Evolutionary conservation across 148 eudicot genomes (phyloP).

Genomic region (Cornus controversa): DNA sequence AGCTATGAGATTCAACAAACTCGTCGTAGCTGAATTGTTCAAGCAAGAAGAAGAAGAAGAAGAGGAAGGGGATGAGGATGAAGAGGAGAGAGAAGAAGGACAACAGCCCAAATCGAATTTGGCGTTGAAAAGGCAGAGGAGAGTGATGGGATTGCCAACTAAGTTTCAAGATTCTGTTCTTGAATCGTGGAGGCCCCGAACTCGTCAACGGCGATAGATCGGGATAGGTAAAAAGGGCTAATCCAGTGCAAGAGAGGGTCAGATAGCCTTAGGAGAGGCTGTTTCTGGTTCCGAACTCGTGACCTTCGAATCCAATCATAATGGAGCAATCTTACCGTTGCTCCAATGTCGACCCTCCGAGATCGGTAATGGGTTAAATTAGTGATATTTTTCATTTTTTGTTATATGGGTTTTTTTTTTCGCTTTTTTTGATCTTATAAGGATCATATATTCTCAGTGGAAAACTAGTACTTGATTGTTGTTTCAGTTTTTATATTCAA

Average conservation of each 20-base stretch:
- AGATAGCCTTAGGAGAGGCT: too few relatives aligned
- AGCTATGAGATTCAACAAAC: slow-evolving; percentile 30
- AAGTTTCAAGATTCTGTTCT: slow-evolving; percentile 31
- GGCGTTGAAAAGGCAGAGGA: slow-evolving; percentile 20
- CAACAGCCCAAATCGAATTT: neutral
- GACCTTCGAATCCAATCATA: too few relatives aligned
- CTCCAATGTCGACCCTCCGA: too few relatives aligned
- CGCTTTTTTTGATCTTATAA: neutral
- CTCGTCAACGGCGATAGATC: slow-evolving; percentile 8
- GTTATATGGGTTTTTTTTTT: neutral
- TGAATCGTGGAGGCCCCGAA: slow-evolving; percentile 25
- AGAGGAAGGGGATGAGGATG: slow-evolving; percentile 12
- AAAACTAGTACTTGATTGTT: neutral
- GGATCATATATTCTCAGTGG: neutral
- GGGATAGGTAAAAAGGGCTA: neutral
- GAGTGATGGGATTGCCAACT: slow-evolving; percentile 23
- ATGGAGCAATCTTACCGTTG: too few relatives aligned
- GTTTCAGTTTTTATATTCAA: neutral
- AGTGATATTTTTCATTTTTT: neutral
- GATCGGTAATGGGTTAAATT: neutral
- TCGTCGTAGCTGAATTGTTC: slow-evolving; percentile 7
- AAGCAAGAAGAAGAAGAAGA: neutral
- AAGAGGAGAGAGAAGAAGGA: neutral
- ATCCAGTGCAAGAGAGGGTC: too few relatives aligned
- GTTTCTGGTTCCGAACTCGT: too few relatives aligned